Base-by-base conservation (phyloP, 2,329 filamentous ascomycete genomes). In the Pseudonectria buxi region DNA sequence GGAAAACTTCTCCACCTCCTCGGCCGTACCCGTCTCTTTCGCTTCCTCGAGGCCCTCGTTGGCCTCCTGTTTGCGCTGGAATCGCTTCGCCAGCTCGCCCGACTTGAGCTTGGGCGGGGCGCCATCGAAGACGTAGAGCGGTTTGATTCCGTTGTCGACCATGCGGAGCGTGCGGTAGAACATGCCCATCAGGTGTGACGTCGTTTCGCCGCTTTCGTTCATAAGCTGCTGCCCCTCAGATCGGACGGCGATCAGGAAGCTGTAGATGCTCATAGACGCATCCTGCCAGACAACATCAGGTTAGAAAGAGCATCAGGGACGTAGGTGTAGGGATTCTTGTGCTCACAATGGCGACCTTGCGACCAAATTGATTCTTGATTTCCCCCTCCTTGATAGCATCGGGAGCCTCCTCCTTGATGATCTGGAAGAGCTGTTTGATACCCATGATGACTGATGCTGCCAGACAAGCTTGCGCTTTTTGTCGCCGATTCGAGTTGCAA, bases 121-220 rank as follows among this genome's bases (percentile, higher is more conserved):
- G 39, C 92, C 92, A 53, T 98, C 92, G 59, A 98, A 98, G 39
- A 98, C 90, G 62, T 95, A 98, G 49, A 98, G 76, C 2, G 92
- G 92, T 61, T 98, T 98, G 69, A 98, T 96, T 39, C 92, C 92
- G 54, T 95, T 96, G 65, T 98, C 92, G 55, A 96, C 86, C 68
- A 98, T 96, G 52, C 92, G 88, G 6, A 98, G 74, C 3, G 92
- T 98, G 52, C 92, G 89, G 71, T 98, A 98, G 71, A 98, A 98
- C 81, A 98, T 90, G 56, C 92, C 92, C 89, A 98, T 96, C 12
- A 98, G 70, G 61, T 98, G 92, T 13, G 92, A 98, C 1, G 92
- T 98, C 2, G 92, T 98, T 63, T 96, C 88, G 55, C 92, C 92
- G 34, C 81, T 83, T 55, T 98, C 92, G 63, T 83, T 94, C 75